Evolutionary conservation across 257 asterid genomes (phyloP), one percentile per base, ranked within the genome.

Genomic region (Solanum virginianum): DNA sequence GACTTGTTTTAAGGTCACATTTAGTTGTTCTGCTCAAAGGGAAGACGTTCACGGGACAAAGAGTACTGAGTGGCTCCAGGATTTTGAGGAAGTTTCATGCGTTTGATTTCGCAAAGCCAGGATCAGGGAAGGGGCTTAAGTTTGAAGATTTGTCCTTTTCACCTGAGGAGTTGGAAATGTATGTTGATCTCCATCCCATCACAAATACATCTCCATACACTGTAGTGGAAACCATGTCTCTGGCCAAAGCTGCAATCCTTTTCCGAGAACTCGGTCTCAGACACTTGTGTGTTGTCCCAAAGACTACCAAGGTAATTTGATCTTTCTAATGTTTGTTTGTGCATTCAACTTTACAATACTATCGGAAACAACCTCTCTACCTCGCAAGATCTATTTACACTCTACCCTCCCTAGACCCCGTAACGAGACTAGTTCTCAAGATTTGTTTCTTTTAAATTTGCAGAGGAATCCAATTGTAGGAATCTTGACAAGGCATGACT

Each of bases 211-310:
- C 99, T 45, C 99, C 99, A 1, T 95, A 95, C 89, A 96, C 94
- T 62, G 99, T 95, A 4, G 95, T 94, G 22, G 99, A 96, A 87
- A 91, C 97, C 5, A 96, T 96, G 98, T 96, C 99, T 74, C 93
- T 96, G 43, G 99, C 99, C 80, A 96, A 96, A 91, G 98, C 99
- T 88, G 97, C 98, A 71, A 81, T 94, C 53, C 92, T 96, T 47
- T 96, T 96, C 20, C 92, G 97, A 17, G 94, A 89, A 88, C 98
- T 96, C 60, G 99, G 97, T 85, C 98, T 95, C 68, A 89, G 98
- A 51, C 99, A 96, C 91, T 66, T 96, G 88, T 95, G 97, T 26
- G 98, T 96, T 79, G 95, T 96, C 86, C 98, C 99, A 7, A 95
- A 92, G 88, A 94, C 90, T 79, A 93, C 93, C 0, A 95, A 92